Conservation (phyloP, 140 eudicot species). For the Ambrosia hybrid region DNA sequence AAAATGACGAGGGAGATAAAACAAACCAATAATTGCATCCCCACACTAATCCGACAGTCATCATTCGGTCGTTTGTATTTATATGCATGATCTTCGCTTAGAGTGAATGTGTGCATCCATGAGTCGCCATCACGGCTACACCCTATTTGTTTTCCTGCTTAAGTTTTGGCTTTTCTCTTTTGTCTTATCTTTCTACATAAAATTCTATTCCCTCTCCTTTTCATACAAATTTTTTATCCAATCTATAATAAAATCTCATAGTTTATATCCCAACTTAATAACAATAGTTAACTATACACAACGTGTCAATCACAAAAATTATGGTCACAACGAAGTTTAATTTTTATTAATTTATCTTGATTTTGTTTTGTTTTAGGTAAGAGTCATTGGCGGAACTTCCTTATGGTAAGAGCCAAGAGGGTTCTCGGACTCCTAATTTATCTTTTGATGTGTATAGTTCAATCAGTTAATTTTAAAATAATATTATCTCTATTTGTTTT, state of each 20-base stretch:
- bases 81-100: conserved; percentile 23
- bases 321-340: no score
- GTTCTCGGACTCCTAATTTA: no score
- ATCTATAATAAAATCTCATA: background rate
- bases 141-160: conserved; percentile 30
- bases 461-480: no score
- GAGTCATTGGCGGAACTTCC: no score
- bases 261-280: background rate
- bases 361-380: no score
- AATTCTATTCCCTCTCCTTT: conserved; percentile 16
- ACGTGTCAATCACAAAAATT: no score
- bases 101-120: conserved; percentile 36
- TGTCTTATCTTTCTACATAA: conserved; percentile 21
- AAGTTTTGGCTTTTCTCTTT: conserved; percentile 32
- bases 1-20: conserved; percentile 27
- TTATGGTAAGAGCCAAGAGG: no score
- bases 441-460: no score
- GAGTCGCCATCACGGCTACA: conserved; percentile 33
- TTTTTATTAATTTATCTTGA: no score
- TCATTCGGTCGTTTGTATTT: conserved; percentile 45
- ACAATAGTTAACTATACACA: no score
- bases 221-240: no score
- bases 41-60: conserved; percentile 64
- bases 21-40: conserved; percentile 52
- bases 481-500: no score